phyloP scores from a whole-genome alignment of 192 early-diverging fungal genomes.

The Linnemannia zychae region DNA sequence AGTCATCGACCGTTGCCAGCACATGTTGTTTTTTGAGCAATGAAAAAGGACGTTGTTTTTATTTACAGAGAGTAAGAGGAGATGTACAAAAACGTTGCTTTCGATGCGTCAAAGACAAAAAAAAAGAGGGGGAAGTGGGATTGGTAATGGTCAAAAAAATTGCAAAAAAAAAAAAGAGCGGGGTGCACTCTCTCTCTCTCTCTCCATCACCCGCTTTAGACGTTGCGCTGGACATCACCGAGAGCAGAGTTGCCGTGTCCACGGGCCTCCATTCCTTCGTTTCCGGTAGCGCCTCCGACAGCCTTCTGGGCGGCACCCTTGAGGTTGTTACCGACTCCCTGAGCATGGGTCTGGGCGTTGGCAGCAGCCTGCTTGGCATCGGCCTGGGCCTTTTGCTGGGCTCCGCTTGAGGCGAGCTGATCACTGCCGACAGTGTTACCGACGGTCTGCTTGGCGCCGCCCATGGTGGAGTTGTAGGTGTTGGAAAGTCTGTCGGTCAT shows the following conservation, averaged over 20 bases:
- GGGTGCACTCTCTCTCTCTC: background rate
- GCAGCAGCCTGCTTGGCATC: constrained; percentile 31
- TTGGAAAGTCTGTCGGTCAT: constrained; percentile 43
- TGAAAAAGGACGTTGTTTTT: background rate
- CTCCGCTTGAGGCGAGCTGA: constrained; percentile 40
- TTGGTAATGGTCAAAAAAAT: background rate
- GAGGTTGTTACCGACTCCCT: constrained; percentile 40
- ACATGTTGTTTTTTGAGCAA: background rate
- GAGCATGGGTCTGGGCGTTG: constrained; percentile 25
- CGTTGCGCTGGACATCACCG: constrained; percentile 29
- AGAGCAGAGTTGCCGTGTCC: constrained; percentile 32
- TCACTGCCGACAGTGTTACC: constrained; percentile 57
- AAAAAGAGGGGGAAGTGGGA: background rate
- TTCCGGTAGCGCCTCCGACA: constrained; percentile 17
- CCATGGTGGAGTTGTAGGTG: constrained; percentile 52
- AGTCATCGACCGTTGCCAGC: too few species aligned
- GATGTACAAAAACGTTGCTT: constrained; percentile 1
- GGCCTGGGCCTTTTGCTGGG: constrained; percentile 41
- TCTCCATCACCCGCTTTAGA: background rate
- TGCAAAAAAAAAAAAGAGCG: background rate
- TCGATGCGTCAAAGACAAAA: background rate
- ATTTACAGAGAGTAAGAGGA: background rate
- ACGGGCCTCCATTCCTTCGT: constrained; percentile 12
- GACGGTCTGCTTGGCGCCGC: constrained; percentile 55
- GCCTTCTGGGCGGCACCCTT: constrained; percentile 44